A percentile compares a stretch with the other conserved stretches of the same genome.
These are phyloP conservation scores for Pistacia vera DNA, from an alignment of 345 rosid species.

Conservation along the genomic window DNA sequence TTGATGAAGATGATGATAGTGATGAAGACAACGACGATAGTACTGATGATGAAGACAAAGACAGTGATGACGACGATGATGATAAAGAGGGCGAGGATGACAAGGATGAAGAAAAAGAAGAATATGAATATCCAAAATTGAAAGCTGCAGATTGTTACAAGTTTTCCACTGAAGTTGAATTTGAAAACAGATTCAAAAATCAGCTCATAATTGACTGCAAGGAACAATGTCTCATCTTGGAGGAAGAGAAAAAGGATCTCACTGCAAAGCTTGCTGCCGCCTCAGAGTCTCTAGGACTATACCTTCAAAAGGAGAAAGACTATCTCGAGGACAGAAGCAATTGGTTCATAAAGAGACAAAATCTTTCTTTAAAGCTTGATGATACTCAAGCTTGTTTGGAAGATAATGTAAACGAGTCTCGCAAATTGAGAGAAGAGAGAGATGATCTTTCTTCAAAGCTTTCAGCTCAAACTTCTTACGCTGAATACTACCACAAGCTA, in stretches of 20 bases:
- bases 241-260: conserved; percentile 2
- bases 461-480: neutral
- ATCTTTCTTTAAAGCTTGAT: neutral
- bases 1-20: too few species aligned
- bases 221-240: neutral
- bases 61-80: too few species aligned
- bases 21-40: too few species aligned
- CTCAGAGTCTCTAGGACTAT: neutral
- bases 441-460: neutral
- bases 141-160: too few species aligned
- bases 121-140: too few species aligned
- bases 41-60: too few species aligned
- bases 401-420: neutral
- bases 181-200: too few species aligned
- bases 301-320: neutral
- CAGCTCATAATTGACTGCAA: neutral
- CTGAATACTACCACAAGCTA: neutral
- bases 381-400: neutral
- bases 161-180: too few species aligned
- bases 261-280: neutral
- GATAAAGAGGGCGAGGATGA: too few species aligned
- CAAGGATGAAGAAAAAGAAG: too few species aligned
- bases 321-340: neutral
- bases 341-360: neutral
- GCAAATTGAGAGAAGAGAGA: conserved; percentile 1